Conservation (phyloP, 164 flowering plant species). For the Cinnamomum micranthum region DNA sequence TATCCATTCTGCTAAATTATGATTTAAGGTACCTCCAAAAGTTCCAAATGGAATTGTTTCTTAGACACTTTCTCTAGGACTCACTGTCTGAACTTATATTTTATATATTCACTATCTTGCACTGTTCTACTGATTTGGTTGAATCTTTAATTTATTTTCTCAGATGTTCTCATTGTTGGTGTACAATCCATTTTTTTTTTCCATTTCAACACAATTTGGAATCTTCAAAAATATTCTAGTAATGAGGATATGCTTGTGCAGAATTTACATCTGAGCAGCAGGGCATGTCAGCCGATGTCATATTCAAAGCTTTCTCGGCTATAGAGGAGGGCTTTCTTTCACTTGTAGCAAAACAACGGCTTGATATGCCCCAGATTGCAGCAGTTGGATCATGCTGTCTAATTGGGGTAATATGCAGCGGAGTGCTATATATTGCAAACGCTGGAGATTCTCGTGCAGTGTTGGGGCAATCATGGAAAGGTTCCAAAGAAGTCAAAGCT, state of each 20-base stretch:
- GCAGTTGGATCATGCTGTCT: conserved; percentile 91
- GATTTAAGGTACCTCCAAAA: no score
- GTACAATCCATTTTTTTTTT: background rate
- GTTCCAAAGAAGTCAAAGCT: conserved; percentile 44
- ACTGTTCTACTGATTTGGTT: background rate
- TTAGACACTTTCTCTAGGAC: background rate
- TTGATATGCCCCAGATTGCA: conserved; percentile 65
- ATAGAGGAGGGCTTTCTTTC: conserved; percentile 78
- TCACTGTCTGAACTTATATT: background rate
- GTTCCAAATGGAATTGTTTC: background rate
- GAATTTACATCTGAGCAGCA: conserved; percentile 58
- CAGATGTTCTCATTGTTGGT: background rate
- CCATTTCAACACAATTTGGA: background rate
- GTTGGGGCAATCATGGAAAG: conserved; percentile 57
- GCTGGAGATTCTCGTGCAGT: conserved; percentile 89
- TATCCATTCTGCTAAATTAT: no score
- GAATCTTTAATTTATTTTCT: no score
- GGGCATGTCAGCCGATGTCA: conserved; percentile 67
- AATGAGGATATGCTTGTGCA: conserved; percentile 44
- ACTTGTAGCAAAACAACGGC: conserved; percentile 63
- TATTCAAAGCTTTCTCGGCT: conserved; percentile 60
- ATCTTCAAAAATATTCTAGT: background rate
- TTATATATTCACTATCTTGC: background rate
- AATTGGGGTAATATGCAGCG: conserved; percentile 74
- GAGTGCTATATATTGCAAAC: conserved; percentile 75